Base-by-base conservation (phyloP, 257 asterid species). In the Lithospermum erythrorhizon region DNA sequence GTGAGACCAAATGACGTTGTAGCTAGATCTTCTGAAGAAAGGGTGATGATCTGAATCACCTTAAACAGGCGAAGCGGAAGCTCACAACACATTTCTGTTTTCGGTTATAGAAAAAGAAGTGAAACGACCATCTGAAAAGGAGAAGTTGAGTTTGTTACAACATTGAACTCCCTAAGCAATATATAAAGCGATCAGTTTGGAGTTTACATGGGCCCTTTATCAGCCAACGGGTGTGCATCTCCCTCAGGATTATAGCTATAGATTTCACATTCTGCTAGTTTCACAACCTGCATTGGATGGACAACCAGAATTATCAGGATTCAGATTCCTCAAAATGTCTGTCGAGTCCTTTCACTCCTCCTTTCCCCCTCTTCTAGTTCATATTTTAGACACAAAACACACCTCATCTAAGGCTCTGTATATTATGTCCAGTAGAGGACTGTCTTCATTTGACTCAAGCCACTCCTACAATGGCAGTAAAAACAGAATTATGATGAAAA, bases 341-440 rank as follows among this genome's bases (percentile, higher is more conserved):
- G 57, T 58, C 64, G 27, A 53, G 41, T 56, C 19, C 53, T 58
- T 54, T 25, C 13, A 9, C 30, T 53, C 53, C 18, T 21, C 61
- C 22, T 20, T 55, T 47, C 51, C 29, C 41, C 55, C 27, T 23
- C 19, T 22, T 25, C 54, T 61, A 65, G 60, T 55, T 61, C 18
- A 41, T 41, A 14, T 11, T 41, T 41, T 14, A 41, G 49, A 41
- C 18, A 11, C 16, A 41, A 67, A 62, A 37, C 75, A 53, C 77
- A 93, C 99, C 99, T 93, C 99, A 27, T 93, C 99, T 64, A 93
- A 75, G 57, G 89, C 86, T 84, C 79, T 86, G 87, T 75, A 87
- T 74, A 93, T 72, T 59, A 81, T 73, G 58, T 89, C 94, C 62
- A 84, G 69, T 45, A 93, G 76, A 63, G 89, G 23, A 48, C 74